Percentiles rank a stretch among this genome's conserved stretches.
Conservation (phyloP, 345 rosid species). For the Eucalyptus melliodora region DNA sequence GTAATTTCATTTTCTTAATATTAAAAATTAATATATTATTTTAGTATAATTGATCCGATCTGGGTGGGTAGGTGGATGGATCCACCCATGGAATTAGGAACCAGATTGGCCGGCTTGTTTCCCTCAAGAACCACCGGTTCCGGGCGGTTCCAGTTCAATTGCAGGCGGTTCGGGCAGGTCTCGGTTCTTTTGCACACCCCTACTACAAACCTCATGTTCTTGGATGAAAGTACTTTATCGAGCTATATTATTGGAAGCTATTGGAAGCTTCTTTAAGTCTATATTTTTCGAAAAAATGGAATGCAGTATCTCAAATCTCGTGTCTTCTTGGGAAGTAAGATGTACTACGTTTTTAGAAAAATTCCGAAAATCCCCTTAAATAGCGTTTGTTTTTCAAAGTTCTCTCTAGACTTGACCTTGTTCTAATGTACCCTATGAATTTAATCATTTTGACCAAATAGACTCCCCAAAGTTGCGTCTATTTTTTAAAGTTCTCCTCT, state of each 20-base stretch:
- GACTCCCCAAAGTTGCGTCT: neutral
- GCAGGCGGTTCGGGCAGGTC: rapidly evolving
- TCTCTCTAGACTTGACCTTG: neutral
- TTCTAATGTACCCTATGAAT: neutral
- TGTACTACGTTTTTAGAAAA: neutral
- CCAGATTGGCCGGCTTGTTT: rapidly evolving
- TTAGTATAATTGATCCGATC: rapidly evolving
- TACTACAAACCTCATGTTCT: too few relatives aligned
- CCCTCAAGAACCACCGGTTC: too few relatives aligned
- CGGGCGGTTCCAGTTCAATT: rapidly evolving
- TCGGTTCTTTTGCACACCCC: too few relatives aligned
- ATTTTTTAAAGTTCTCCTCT: neutral
- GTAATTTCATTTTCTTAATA: too few relatives aligned
- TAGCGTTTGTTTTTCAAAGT: neutral
- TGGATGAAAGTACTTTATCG: neutral
- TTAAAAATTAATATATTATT: too few relatives aligned
- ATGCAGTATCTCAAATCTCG: neutral
- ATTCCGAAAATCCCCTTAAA: neutral
- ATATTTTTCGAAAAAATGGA: neutral
- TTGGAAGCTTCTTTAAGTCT: neutral
- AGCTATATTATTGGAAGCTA: neutral
- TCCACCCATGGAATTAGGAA: rapidly evolving
- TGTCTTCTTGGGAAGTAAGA: neutral
- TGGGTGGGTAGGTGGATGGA: rapidly evolving
- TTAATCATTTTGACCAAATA: neutral